Evolutionary conservation across 225 moss, liverwort and hornwort genomes (phyloP).

Genomic region (Polytrichum formosum): DNA sequence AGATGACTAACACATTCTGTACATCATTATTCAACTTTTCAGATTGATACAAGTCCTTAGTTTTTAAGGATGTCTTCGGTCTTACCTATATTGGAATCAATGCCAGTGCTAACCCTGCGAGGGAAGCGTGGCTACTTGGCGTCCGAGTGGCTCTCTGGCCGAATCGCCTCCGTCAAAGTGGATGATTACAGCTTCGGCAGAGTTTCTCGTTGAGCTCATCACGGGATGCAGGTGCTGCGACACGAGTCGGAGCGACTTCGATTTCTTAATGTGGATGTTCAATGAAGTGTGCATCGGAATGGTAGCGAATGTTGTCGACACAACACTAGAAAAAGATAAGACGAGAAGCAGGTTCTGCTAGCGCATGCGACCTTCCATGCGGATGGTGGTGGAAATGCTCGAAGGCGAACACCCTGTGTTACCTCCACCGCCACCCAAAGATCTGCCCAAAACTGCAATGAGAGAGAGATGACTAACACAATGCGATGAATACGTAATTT

Average conservation of each 20-base stretch:
- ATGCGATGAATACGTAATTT: not conserved
- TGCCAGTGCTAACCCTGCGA: constrained; percentile 14
- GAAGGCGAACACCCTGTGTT: constrained; percentile 1
- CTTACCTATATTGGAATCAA: too few relatives aligned
- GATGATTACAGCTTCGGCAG: constrained; percentile 48
- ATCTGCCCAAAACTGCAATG: not conserved
- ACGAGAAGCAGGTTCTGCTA: constrained; percentile 5
- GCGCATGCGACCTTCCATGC: constrained; percentile 8
- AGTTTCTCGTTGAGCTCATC: constrained; percentile 32
- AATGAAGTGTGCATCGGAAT: constrained; percentile 9
- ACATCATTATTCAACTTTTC: too few relatives aligned
- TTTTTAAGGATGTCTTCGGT: too few relatives aligned
- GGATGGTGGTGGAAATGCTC: constrained; percentile 15
- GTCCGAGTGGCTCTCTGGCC: constrained; percentile 26
- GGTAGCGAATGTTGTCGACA: constrained; percentile 15
- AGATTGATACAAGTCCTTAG: too few relatives aligned
- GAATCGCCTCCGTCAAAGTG: constrained; percentile 25
- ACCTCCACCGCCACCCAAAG: constrained; percentile 14
- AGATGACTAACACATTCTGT: not conserved
- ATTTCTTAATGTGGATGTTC: constrained; percentile 11
- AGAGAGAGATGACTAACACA: not conserved
- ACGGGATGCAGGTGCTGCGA: constrained; percentile 17
- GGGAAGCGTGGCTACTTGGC: constrained; percentile 61
- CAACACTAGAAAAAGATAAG: not conserved
- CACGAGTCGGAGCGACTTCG: not conserved